Evolutionary conservation across 2,329 filamentous ascomycete genomes (phyloP), one percentile per base, ranked within the genome.

Genomic region (Arthrobotrys sinensis): DNA sequence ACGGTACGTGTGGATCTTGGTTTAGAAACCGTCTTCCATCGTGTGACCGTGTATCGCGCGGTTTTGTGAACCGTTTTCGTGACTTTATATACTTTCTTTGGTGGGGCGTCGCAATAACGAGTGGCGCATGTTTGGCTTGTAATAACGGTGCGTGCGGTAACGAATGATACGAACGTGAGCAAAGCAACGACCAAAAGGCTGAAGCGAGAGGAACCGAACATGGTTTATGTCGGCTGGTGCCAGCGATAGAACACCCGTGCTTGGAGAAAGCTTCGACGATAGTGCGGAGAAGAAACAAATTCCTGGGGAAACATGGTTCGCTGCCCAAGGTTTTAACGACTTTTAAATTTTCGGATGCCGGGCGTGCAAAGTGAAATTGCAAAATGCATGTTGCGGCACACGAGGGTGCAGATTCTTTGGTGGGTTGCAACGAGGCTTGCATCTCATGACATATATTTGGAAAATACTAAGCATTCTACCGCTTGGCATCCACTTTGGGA

Each of bases 61-160:
- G 16, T 46, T n/a, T 65, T 72, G 40, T 48, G 46, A 40, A 72
- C 40, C 0, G 48, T 72, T 57, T 57, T 65, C 10, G 68, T 72
- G 38, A 28, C 10, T 40, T 46, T 72, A 28, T 32, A 28, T 14
- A 60, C 16, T 34, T 68, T 57, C 1, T 50, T 60, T 3, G 38
- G 24, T 3, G 46, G 34, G 32, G 19, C 10, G 38, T 19, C 36
- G 60, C 68, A 72, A 38, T 72, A 72, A 46, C 68, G 57, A 57
- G 57, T 72, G 60, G 57, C 34, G 36, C 68, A 72, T 65, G 34
- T 65, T 38, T 65, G 57, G 4, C 19, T 57, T 10, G 68, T 72
- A 14, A 72, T 65, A 6, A 65, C 48, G 11, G 68, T 72, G 36
- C 68, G 68, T 7, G 68, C 57, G 24, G 36, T 48, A 48, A 45